Conservation (phyloP, 192 early-diverging fungal species). For the Piromyces finnis region DNA sequence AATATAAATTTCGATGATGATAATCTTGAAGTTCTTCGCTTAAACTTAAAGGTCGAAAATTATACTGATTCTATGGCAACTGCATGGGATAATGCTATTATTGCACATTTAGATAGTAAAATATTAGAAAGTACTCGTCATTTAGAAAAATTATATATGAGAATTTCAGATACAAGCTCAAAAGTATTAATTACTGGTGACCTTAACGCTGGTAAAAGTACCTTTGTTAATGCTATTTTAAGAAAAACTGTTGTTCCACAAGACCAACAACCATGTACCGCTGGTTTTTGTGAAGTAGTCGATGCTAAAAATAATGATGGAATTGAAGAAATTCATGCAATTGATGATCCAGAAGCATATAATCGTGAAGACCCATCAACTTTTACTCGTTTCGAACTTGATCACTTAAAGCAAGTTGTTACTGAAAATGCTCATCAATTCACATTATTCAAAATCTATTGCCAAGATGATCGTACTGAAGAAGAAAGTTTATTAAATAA, state of each 20-base stretch:
- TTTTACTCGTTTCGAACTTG: conserved; percentile 45
- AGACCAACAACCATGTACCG: conserved; percentile 97
- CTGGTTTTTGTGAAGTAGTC: conserved; percentile 88
- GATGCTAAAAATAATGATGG: conserved; percentile 79
- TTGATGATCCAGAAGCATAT: conserved; percentile 49
- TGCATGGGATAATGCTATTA: not conserved
- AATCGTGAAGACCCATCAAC: conserved; percentile 49
- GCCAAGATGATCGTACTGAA: conserved; percentile 31
- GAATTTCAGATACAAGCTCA: conserved; percentile 77
- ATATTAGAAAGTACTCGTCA: conserved; percentile 8
- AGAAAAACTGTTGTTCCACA: conserved; percentile 74
- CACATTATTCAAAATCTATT: conserved; percentile 87
- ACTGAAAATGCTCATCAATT: conserved; percentile 45
- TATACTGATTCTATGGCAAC: not conserved
- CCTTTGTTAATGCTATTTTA: conserved; percentile 91
- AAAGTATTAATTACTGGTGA: conserved; percentile 95
- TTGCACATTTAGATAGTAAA: not conserved
- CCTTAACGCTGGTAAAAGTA: conserved; percentile 92
- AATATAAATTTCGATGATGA: not conserved
- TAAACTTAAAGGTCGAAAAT: not conserved
- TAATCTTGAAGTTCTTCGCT: not conserved
- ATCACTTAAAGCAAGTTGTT: conserved; percentile 61
- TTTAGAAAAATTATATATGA: conserved; percentile 62
- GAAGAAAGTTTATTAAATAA: conserved; percentile 60
- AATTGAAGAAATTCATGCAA: conserved; percentile 83